Evolutionary conservation across 2,329 filamentous ascomycete species (phyloP).

Genomic region (Escovopsis sp.): DNA sequence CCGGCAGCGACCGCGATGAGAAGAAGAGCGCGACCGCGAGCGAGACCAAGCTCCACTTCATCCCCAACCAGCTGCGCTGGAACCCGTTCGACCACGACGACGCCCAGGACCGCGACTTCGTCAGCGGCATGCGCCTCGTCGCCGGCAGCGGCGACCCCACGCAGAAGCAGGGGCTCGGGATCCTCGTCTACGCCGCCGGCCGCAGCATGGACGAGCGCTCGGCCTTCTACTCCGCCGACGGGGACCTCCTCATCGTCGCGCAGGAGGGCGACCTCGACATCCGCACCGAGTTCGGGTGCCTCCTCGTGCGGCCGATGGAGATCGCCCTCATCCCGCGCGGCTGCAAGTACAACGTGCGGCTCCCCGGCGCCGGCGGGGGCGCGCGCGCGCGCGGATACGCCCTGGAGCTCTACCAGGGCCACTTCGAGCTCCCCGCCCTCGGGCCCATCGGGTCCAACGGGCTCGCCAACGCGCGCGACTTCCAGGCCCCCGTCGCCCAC

Average conservation of each 20-base stretch:
- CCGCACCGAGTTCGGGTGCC: constrained; percentile 58
- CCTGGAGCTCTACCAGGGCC: constrained; percentile 57
- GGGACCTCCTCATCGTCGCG: constrained; percentile 61
- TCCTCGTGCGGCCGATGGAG: constrained; percentile 64
- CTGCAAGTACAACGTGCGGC: constrained; percentile 56
- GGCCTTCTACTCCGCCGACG: constrained; percentile 75
- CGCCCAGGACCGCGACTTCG: constrained; percentile 30
- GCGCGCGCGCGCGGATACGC: constrained; percentile 53
- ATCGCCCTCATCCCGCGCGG: constrained; percentile 64
- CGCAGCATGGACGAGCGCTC: constrained; percentile 59
- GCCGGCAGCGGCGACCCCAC: constrained; percentile 68
- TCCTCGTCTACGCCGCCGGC: constrained; percentile 66
- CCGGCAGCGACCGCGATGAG: constrained; percentile 10
- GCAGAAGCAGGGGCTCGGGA: constrained; percentile 63
- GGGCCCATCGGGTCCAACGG: constrained; percentile 61
- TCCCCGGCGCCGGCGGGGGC: constrained; percentile 43
- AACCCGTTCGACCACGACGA: constrained; percentile 63
- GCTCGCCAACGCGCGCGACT: constrained; percentile 62
- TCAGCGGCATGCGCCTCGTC: constrained; percentile 48
- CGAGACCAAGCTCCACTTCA: constrained; percentile 19
- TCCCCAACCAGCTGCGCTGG: constrained; percentile 72
- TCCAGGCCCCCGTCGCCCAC: constrained; percentile 53
- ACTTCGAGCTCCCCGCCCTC: constrained; percentile 56
- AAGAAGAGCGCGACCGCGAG: no score
- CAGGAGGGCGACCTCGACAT: constrained; percentile 63